Percentiles rank a stretch among this genome's conserved stretches.
These are phyloP conservation scores for Fusarium longipes DNA, from an alignment of 2,329 filamentous ascomycete species.

Conservation along the genomic window DNA sequence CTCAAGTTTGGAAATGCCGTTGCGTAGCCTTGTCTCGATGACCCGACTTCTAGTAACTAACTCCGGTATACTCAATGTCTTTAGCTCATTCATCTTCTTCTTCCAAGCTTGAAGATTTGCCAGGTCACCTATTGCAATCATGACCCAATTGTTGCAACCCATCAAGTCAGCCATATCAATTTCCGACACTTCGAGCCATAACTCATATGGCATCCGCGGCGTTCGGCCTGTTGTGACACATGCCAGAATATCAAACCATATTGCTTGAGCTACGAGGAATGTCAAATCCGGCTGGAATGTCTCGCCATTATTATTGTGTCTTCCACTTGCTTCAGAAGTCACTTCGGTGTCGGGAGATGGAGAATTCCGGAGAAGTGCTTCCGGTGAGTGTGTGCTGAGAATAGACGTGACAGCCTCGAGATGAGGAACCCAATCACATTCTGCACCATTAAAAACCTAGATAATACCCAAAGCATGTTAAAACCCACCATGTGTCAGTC, in stretches of 20 bases:
- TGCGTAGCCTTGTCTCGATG: background rate
- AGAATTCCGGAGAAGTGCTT: background rate
- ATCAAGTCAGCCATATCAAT: background rate
- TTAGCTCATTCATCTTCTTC: background rate
- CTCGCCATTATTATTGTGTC: too few species aligned
- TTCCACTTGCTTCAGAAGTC: too few species aligned
- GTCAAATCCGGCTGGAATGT: background rate
- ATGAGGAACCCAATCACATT: background rate
- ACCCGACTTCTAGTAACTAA: background rate
- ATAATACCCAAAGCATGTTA: background rate
- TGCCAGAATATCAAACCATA: background rate
- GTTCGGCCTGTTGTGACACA: background rate
- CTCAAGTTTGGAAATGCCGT: background rate
- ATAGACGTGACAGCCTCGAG: background rate
- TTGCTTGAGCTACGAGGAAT: background rate
- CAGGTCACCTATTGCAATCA: background rate
- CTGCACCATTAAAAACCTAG: background rate
- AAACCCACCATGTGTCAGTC: too few species aligned
- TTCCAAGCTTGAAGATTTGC: background rate
- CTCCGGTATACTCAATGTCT: background rate
- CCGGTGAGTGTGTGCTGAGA: background rate
- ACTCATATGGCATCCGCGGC: background rate
- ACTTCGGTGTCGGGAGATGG: too few species aligned
- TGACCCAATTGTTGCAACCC: constrained; percentile 1
- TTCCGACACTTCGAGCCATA: background rate